phyloP scores from a whole-genome alignment of 371 early-diverging fungal genomes.

The Neoconidiobolus thromboides region DNA sequence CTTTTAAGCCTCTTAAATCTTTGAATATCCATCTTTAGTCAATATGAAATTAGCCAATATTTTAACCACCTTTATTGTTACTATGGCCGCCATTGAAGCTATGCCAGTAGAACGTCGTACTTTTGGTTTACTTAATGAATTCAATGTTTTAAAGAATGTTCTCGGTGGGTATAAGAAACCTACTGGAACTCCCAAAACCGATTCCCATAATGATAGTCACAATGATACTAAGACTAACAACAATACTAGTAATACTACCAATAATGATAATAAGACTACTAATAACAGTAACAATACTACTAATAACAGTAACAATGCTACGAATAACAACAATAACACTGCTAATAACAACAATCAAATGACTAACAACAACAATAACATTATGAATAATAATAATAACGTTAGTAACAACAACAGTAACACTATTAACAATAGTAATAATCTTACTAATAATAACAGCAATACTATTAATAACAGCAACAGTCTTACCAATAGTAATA shows the following conservation, averaged over 20 bases:
- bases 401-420: not conserved
- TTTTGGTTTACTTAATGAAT: not conserved
- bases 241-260: too few relatives aligned
- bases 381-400: not conserved
- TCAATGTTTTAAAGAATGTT: not conserved
- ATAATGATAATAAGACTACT: constrained; percentile 6
- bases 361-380: not conserved
- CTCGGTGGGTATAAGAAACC: not conserved
- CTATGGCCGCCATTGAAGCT: not conserved
- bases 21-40: too few relatives aligned
- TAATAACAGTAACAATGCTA: not conserved
- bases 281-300: constrained; percentile 5
- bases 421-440: not conserved
- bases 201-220: not conserved
- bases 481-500: constrained; percentile 10
- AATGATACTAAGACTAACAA: too few relatives aligned
- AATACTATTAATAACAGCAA: constrained; percentile 1
- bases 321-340: not conserved
- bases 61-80: not conserved
- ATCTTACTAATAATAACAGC: constrained; percentile 5
- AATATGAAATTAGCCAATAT: not conserved
- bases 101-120: not conserved
- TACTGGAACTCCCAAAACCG: not conserved
- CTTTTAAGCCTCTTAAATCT: too few relatives aligned
- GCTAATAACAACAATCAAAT: not conserved